A percentile compares a stretch with the other conserved stretches of the same genome.
Evolutionary conservation across 768 basidiomycete species (phyloP).

Genomic region (Calvatia gigantea): DNA sequence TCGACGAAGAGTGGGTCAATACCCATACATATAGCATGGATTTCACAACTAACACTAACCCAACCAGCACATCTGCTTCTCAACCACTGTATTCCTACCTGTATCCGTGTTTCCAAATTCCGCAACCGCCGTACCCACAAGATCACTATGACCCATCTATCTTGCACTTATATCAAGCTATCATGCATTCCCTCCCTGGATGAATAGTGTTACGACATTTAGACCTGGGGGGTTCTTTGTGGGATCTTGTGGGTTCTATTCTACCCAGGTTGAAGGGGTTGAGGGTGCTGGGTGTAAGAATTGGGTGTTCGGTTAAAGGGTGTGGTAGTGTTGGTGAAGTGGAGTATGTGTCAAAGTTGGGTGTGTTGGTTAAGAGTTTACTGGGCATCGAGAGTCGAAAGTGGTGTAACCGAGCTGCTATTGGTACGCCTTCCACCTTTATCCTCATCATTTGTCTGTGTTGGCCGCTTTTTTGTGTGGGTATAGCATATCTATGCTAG

Average conservation of each 20-base stretch:
- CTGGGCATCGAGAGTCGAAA: slow-evolving; percentile 50
- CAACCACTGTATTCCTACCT: background rate
- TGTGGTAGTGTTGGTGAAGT: background rate
- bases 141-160: slow-evolving; percentile 10
- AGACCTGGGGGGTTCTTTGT: slow-evolving; percentile 64
- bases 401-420: slow-evolving; percentile 48
- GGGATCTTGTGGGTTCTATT: slow-evolving; percentile 52
- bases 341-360: slow-evolving; percentile 1
- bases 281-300: slow-evolving; percentile 55
- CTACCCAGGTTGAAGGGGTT: slow-evolving; percentile 49
- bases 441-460: background rate
- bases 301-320: slow-evolving; percentile 25
- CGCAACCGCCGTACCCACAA: slow-evolving; percentile 8
- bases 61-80: slow-evolving; percentile 44
- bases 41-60: slow-evolving; percentile 2
- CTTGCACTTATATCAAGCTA: slow-evolving; percentile 43
- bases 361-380: slow-evolving; percentile 5
- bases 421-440: slow-evolving; percentile 33
- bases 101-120: background rate
- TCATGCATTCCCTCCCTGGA: slow-evolving; percentile 49
- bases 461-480: background rate
- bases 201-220: slow-evolving; percentile 48
- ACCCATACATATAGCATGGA: background rate
- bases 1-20: slow-evolving; percentile 39
- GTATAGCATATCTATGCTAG: slow-evolving; percentile 51